Percentiles rank a stretch among this genome's conserved stretches.
Conservation (phyloP, 768 basidiomycete species). For the Auriscalpium orientale region DNA sequence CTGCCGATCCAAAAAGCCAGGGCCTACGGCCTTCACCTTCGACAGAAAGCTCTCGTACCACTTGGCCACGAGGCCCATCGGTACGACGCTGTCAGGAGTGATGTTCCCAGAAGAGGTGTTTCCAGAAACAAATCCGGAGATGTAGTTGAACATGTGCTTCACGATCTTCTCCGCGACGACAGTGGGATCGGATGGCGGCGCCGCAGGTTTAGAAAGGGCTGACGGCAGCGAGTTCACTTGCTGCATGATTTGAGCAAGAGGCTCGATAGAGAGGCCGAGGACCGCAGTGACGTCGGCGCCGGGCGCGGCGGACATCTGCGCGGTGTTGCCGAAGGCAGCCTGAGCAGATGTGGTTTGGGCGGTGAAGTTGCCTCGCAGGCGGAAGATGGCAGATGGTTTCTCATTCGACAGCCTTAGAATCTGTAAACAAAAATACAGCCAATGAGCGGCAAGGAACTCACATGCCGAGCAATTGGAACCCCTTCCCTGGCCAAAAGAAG, state of each 20-base stretch:
- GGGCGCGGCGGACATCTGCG: slow-evolving; percentile 17
- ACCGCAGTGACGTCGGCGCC: slow-evolving; percentile 53
- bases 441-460: slow-evolving; percentile 28
- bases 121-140: slow-evolving; percentile 50
- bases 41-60: slow-evolving; percentile 66
- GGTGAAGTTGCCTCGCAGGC: slow-evolving; percentile 61
- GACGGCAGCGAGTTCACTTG: slow-evolving; percentile 47
- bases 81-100: slow-evolving; percentile 45
- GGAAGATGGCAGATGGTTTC: slow-evolving; percentile 85
- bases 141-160: slow-evolving; percentile 69
- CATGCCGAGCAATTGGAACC: slow-evolving; percentile 83
- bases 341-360: slow-evolving; percentile 23
- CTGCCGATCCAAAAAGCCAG: slow-evolving; percentile 50
- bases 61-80: slow-evolving; percentile 52
- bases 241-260: slow-evolving; percentile 49
- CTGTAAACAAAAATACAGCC: not conserved
- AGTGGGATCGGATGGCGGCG: slow-evolving; percentile 35
- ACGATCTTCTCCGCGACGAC: slow-evolving; percentile 61
- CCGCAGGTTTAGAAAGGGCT: slow-evolving; percentile 19
- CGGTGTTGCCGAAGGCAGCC: slow-evolving; percentile 23
- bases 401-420: slow-evolving; percentile 75
- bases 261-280: slow-evolving; percentile 77
- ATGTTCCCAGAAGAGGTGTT: slow-evolving; percentile 30
- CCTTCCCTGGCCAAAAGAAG: slow-evolving; percentile 81
- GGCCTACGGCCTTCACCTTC: slow-evolving; percentile 53